These are phyloP conservation scores for Boletus sp. DNA, from an alignment of 768 basidiomycete genomes.

Conservation along the genomic window DNA sequence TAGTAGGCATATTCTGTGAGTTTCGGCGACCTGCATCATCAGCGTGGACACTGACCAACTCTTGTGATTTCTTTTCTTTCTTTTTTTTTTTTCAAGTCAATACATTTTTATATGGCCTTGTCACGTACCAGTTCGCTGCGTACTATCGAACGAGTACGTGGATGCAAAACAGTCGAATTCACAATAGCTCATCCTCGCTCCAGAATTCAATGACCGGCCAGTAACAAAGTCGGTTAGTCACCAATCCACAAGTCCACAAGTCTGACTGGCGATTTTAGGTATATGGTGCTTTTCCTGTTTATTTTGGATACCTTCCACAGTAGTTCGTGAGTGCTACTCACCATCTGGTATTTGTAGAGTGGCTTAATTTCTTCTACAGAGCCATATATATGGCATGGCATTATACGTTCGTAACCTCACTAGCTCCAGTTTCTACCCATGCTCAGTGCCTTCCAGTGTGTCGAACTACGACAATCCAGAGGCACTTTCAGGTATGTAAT, in stretches of 20 bases:
- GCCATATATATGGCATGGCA: constrained; percentile 20
- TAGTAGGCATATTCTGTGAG: background rate
- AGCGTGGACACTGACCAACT: background rate
- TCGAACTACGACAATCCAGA: background rate
- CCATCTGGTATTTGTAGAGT: background rate
- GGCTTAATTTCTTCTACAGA: background rate
- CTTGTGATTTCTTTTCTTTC: background rate
- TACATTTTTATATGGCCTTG: constrained; percentile 38
- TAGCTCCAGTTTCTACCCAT: background rate
- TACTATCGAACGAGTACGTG: constrained; percentile 30
- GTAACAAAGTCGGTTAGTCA: background rate
- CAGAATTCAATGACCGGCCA: constrained; percentile 15
- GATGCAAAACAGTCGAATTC: too few species aligned
- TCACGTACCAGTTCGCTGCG: constrained; percentile 40
- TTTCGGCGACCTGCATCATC: too few species aligned
- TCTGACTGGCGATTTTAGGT: background rate
- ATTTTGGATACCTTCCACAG: constrained; percentile 18
- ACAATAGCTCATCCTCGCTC: background rate
- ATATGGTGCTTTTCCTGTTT: constrained; percentile 15
- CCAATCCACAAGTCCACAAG: background rate
- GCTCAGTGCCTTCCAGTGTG: background rate
- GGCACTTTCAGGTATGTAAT: background rate
- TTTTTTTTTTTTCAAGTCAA: constrained; percentile 18
- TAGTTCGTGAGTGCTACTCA: constrained; percentile 5
- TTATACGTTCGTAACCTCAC: constrained; percentile 8